These are phyloP conservation scores for Setomelanomma holmii DNA, from an alignment of 2,329 filamentous ascomycete species.

Conservation along the genomic window DNA sequence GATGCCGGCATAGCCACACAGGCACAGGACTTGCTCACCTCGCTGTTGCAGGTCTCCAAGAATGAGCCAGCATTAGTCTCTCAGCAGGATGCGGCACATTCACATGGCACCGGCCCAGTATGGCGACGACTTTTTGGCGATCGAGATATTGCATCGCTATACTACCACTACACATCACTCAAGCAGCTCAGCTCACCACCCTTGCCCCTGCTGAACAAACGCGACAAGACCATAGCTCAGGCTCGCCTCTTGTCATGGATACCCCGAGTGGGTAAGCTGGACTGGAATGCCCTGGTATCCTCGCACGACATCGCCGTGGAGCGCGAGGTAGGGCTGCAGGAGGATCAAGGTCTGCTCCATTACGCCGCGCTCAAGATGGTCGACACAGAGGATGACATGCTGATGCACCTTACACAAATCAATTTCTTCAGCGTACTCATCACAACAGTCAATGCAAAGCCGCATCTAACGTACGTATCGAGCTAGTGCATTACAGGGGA, in stretches of 20 bases:
- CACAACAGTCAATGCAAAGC: slow-evolving; percentile 45
- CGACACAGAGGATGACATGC: slow-evolving; percentile 61
- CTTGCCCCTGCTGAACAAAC: slow-evolving; percentile 52
- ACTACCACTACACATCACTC: slow-evolving; percentile 64
- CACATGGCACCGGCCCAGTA: slow-evolving; percentile 53
- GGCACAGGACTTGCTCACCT: slow-evolving; percentile 60
- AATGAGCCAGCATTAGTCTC: slow-evolving; percentile 51
- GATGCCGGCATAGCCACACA: slow-evolving; percentile 63
- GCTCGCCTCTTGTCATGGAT: slow-evolving; percentile 66
- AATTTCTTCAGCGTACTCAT: slow-evolving; percentile 65
- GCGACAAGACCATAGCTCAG: slow-evolving; percentile 66
- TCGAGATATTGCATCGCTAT: slow-evolving; percentile 62
- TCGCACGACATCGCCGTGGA: slow-evolving; percentile 63
- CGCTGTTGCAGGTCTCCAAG: slow-evolving; percentile 58
- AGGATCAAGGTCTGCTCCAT: slow-evolving; percentile 57
- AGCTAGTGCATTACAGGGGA: neutral
- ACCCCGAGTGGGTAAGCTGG: slow-evolving; percentile 59
- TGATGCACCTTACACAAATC: slow-evolving; percentile 67
- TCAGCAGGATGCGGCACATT: slow-evolving; percentile 31
- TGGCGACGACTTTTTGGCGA: slow-evolving; percentile 70
- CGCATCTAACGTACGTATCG: slow-evolving; percentile 37
- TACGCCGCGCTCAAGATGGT: slow-evolving; percentile 65
- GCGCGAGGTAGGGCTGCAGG: slow-evolving; percentile 39
- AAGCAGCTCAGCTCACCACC: slow-evolving; percentile 43
- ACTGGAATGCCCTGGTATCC: slow-evolving; percentile 61